Percentiles rank a stretch among this genome's conserved stretches.
Evolutionary conservation across 768 basidiomycete genomes (phyloP).

Genomic region (Pleurotus pulmonarius): DNA sequence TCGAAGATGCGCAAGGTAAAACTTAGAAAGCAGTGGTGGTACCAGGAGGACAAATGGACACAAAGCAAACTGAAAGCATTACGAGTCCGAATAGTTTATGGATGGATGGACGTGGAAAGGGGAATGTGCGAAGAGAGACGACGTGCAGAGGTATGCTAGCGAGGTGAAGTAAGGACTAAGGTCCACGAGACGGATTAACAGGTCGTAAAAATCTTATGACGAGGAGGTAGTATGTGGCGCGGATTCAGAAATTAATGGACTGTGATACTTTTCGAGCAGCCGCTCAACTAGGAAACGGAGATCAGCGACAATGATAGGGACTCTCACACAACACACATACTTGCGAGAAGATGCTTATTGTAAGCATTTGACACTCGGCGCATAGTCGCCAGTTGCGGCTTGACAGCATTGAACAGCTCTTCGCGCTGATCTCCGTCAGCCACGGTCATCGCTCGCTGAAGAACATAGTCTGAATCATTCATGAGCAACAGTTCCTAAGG

Average conservation of each 20-base stretch:
- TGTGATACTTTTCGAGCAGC: conserved; percentile 48
- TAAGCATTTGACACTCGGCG: conserved; percentile 69
- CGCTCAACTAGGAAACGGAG: conserved; percentile 53
- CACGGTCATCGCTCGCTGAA: conserved; percentile 71
- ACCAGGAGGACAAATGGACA: not conserved
- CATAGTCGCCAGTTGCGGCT: conserved; percentile 67
- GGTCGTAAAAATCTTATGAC: conserved; percentile 14
- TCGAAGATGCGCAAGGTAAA: not conserved
- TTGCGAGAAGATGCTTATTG: conserved; percentile 78
- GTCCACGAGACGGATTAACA: conserved; percentile 18
- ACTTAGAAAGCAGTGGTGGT: not conserved
- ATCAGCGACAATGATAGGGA: conserved; percentile 9
- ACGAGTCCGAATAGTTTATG: conserved; percentile 7
- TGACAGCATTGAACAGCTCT: conserved; percentile 54
- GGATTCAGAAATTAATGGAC: conserved; percentile 19
- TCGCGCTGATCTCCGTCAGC: conserved; percentile 74
- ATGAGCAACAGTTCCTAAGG: not conserved
- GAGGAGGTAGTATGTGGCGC: conserved; percentile 9
- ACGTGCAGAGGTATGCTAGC: not conserved
- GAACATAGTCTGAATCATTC: conserved; percentile 66
- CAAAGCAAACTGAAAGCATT: conserved; percentile 6
- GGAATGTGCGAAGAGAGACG: not conserved
- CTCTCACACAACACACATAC: conserved; percentile 38
- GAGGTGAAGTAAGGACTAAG: conserved; percentile 14
- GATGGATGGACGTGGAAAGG: conserved; percentile 4